Evolutionary conservation across 2,329 filamentous ascomycete genomes (phyloP).

Genomic region (Colletotrichum gigasporum): DNA sequence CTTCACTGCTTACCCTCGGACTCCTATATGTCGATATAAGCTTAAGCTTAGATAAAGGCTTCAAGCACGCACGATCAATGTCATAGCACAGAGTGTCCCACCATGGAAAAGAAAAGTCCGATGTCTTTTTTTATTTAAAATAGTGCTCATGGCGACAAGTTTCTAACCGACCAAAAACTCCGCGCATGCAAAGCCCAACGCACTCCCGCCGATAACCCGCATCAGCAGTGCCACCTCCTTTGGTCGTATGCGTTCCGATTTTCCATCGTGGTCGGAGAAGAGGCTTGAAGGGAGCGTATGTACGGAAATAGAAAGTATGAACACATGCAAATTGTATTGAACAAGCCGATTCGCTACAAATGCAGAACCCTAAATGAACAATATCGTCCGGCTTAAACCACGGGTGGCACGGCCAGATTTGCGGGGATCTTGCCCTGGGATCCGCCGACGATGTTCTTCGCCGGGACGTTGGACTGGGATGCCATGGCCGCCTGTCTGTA

Average conservation of each 20-base stretch:
- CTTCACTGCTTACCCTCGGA: too few species aligned
- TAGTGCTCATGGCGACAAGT: neutral
- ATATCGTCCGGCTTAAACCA: neutral
- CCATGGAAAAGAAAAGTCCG: too few species aligned
- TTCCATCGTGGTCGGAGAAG: too few species aligned
- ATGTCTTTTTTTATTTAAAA: neutral
- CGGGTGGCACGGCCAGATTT: constrained; percentile 9
- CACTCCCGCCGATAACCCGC: constrained; percentile 1
- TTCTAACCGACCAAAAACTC: neutral
- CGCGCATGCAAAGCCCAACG: neutral
- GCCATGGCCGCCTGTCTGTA: constrained; percentile 11
- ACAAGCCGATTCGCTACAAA: neutral
- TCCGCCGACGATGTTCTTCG: constrained; percentile 23
- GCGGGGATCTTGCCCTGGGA: constrained; percentile 9
- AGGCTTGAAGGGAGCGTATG: neutral
- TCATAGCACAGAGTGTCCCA: too few species aligned
- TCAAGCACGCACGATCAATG: too few species aligned
- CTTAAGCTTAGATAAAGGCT: too few species aligned
- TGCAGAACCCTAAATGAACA: neutral
- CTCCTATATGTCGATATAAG: too few species aligned
- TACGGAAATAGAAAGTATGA: neutral
- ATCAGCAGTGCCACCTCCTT: neutral
- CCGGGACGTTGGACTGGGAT: constrained; percentile 17
- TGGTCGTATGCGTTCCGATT: neutral
- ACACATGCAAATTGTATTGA: neutral